Conservation (phyloP, 208 protist species). For the Trypanosoma melophagium region DNA sequence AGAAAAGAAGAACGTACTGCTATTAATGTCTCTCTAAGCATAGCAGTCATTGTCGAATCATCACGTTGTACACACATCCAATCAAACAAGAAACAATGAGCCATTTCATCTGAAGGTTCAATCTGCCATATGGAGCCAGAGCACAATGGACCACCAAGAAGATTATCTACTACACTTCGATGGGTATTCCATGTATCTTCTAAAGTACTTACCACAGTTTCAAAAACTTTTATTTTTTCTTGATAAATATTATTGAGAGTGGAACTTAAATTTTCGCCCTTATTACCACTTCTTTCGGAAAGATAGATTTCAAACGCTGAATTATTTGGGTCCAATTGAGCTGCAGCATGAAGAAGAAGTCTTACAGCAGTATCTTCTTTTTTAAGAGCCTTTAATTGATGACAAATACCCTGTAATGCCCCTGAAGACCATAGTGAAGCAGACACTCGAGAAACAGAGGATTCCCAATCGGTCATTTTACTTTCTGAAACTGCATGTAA, state of each 20-base stretch:
- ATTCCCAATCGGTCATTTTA: constrained; percentile 59
- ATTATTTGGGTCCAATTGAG: constrained; percentile 77
- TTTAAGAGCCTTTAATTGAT: constrained; percentile 67
- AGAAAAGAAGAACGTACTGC: constrained; percentile 68
- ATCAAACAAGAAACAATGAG: constrained; percentile 85
- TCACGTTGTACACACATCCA: constrained; percentile 76
- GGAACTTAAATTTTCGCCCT: constrained; percentile 17
- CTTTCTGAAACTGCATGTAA: constrained; percentile 49
- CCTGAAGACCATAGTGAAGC: constrained; percentile 73
- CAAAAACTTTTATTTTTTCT: constrained; percentile 64
- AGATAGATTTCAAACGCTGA: constrained; percentile 58
- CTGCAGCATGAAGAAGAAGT: constrained; percentile 83
- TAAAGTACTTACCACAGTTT: constrained; percentile 49
- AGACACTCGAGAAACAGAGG: constrained; percentile 59
- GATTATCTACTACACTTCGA: constrained; percentile 69
- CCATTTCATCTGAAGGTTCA: constrained; percentile 81
- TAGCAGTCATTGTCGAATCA: constrained; percentile 43
- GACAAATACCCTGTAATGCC: constrained; percentile 72
- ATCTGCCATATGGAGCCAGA: constrained; percentile 87
- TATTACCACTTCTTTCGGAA: constrained; percentile 35
- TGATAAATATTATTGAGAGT: constrained; percentile 41
- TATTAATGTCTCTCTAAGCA: constrained; percentile 71
- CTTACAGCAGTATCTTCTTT: constrained; percentile 68
- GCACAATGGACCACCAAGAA: constrained; percentile 70
- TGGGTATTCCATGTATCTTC: constrained; percentile 78